Base-by-base conservation (phyloP, 208 protist species). In the Wallacemonas rigidus region DNA sequence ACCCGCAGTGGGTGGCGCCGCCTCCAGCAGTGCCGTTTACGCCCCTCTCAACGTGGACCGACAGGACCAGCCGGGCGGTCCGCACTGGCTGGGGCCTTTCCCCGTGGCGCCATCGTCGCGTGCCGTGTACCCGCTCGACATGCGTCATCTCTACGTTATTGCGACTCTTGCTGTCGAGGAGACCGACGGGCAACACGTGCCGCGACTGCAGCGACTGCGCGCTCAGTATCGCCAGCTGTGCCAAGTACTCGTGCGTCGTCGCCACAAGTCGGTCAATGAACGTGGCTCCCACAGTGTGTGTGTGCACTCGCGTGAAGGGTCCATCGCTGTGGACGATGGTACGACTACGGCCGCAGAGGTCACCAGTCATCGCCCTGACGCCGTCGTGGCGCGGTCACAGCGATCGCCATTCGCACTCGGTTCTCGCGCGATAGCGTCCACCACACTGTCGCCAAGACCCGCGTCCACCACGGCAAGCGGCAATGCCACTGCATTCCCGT, bases 121-220 rank as follows among this genome's bases (percentile, higher is more conserved):
- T 14, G 39, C 53, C 35, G 69, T 60, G 47, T 94, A 89, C 65
- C 75, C 77, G 44, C 65, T 91, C 43, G 87, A 94, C 75, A 88
- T 90, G 76, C 83, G 73, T 36, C 81, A 88, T 67, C 68, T 90
- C n/a, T 89, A 92, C 75, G 60, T 91, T 43, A 54, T 80, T 17
- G 87, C 89, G 3, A 77, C 83, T 7, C 71, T 91, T 26, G 89
- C 87, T 2, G 71, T 73, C 14, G 84, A 87, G 69, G 85, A 94
- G 62, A 77, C 78, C 2, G 76, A 86, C 61, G 71, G 71, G 5
- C 54, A 57, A 35, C 60, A 92, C 40, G 54, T 81, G 8, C 84
- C 80, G 11, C 68, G 80, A 11, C 63, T 89, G 38, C 69, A 69
- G 6, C 74, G 75, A 9, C 35, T 78, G 11, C 68, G 81, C 43